Conservation (phyloP, 202 grass and related monocot genomes). For the Hordeum pubiflorum region DNA sequence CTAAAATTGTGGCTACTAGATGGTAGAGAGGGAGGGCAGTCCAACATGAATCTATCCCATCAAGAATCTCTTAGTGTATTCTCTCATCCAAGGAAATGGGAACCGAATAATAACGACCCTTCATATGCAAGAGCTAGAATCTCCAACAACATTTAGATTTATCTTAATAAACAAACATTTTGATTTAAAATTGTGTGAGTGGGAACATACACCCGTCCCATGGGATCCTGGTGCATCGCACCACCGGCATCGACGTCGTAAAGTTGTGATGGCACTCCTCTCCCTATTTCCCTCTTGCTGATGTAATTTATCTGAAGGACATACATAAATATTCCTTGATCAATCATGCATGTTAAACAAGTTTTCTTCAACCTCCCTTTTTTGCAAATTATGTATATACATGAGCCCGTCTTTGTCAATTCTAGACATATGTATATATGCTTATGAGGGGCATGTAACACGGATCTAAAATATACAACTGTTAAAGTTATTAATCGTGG, state of each 20-base stretch:
- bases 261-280: neutral
- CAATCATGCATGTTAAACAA: neutral
- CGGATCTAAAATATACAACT: neutral
- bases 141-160: neutral
- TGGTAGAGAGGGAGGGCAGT: neutral
- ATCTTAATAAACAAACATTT: neutral
- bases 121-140: neutral
- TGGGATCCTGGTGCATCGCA: neutral
- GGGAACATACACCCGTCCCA: neutral
- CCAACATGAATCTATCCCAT: neutral
- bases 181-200: neutral
- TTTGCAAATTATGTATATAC: neutral
- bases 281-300: neutral
- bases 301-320: no score
- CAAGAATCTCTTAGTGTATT: neutral
- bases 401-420: neutral
- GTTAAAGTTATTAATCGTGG: neutral
- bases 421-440: neutral
- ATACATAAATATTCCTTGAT: neutral
- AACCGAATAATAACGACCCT: neutral
- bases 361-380: neutral
- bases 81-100: neutral
- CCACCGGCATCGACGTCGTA: accelerated
- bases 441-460: neutral
- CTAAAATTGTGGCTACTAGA: neutral